A percentile compares a stretch with the other conserved stretches of the same genome.
These are phyloP conservation scores for Pythium dissotocum DNA, from an alignment of 352 stramenopile genomes.

Conservation along the genomic window DNA sequence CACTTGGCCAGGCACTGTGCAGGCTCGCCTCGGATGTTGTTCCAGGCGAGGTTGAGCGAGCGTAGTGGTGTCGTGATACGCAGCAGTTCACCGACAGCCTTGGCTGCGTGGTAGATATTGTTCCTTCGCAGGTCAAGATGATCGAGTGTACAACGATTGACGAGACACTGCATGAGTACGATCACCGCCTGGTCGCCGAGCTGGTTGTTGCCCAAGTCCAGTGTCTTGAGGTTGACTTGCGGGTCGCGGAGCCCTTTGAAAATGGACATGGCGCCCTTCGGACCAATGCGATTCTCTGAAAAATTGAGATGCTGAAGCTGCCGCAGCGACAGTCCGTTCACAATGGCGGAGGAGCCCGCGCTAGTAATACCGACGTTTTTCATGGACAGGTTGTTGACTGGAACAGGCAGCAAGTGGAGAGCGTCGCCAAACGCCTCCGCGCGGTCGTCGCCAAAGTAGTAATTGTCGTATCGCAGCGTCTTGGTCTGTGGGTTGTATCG, in stretches of 20 bases:
- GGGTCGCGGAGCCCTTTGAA: conserved; percentile 56
- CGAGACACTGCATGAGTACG: conserved; percentile 54
- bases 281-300: conserved; percentile 60
- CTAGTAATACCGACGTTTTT: conserved; percentile 70
- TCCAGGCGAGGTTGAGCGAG: conserved; percentile 72
- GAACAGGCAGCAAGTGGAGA: conserved; percentile 53
- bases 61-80: conserved; percentile 58
- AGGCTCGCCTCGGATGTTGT: conserved; percentile 70
- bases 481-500: conserved; percentile 47
- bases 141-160: conserved; percentile 71
- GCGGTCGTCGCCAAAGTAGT: conserved; percentile 72
- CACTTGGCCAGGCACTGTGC: conserved; percentile 59
- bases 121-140: conserved; percentile 63
- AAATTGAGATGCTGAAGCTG: conserved; percentile 69
- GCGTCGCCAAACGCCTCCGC: conserved; percentile 62
- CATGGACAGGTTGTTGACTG: conserved; percentile 66
- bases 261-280: conserved; percentile 55
- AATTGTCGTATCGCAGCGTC: conserved; percentile 64
- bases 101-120: conserved; percentile 63
- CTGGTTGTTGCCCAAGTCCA: conserved; percentile 73
- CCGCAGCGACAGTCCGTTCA: conserved; percentile 49
- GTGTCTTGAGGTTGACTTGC: conserved; percentile 55
- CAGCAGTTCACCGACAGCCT: conserved; percentile 57
- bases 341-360: conserved; percentile 51
- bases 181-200: conserved; percentile 64